Evolutionary conservation across 805 yeast species (phyloP), one percentile per base, ranked within the genome.

Genomic region (Metschnikowia orientalis): DNA sequence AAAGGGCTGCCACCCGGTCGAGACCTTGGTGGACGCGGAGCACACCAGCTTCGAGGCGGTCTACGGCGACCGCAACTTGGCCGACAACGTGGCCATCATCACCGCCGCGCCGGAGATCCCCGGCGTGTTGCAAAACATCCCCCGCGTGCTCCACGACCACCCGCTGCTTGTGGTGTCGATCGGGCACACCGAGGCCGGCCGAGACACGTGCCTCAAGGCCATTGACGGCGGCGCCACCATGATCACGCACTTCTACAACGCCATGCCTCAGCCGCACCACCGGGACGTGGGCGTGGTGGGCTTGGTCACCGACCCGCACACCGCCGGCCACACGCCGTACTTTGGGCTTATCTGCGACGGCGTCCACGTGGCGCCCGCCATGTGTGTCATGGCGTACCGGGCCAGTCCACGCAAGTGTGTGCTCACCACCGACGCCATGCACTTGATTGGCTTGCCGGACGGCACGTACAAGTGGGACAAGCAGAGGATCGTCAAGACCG

Each of bases 211-310:
- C 9, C 37, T 64, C 14, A 53, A 61, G 32, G 80, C 80, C 0
- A 55, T 75, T 21, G 51, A 56, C 14, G 44, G 57, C n/a, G 81
- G 81, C 15, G 77, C 78, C 10, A 47, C 68, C n/a, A 74, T 75
- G 79, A 59, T 75, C 35, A 75, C 81, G 3, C 81, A 75, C 47
- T 59, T 75, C 32, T 75, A 71, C 54, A 75, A 75, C 44, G 81
- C 81, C 43, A 75, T 75, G 81, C 77, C 77, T 3, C 70, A 55
- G 56, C 77, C 76, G 6, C 79, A 73, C 45, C 80, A 75, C 47
- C 57, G 81, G 44, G 73, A 74, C 32, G 73, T 72, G 8, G 79
- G 81, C 9, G 69, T 74, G 13, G 64, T 73, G 21, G 81, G 81
- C 2, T 56, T 75, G 20, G 53, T 67, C 6, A 59, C 62, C 8